Conservation (phyloP, 495 filamentous ascomycete species). For the Penicillium argentinense region DNA sequence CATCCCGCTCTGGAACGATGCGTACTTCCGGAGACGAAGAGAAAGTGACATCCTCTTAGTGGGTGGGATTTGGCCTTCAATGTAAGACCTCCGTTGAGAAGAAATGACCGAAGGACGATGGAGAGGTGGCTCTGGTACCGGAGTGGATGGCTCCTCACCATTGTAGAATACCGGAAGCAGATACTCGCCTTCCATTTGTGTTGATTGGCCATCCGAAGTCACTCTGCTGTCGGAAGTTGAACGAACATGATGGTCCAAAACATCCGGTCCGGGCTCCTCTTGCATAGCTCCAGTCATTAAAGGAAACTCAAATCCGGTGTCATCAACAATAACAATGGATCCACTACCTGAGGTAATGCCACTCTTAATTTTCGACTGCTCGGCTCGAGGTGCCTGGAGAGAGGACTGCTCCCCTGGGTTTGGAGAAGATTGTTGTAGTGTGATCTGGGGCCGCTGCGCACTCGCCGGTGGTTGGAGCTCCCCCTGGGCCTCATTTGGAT, state of each 20-base stretch:
- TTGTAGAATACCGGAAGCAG: conserved; percentile 38
- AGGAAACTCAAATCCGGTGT: conserved; percentile 40
- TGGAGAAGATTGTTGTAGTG: conserved; percentile 1
- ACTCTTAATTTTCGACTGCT: conserved; percentile 43
- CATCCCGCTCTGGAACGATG: conserved; percentile 73
- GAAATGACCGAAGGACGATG: conserved; percentile 18
- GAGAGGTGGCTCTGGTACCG: conserved; percentile 12
- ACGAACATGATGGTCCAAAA: conserved; percentile 11
- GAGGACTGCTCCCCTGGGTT: conserved; percentile 2
- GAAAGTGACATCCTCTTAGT: conserved; percentile 33
- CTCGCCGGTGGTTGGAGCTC: conserved; percentile 4
- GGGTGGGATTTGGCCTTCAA: conserved; percentile 26
- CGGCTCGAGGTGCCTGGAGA: conserved; percentile 5
- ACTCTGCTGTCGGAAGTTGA: conserved; percentile 4
- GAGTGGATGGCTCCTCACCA: conserved; percentile 15
- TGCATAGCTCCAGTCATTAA: conserved; percentile 37
- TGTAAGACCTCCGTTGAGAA: conserved; percentile 34
- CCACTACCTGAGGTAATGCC: conserved; percentile 75
- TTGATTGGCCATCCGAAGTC: conserved; percentile 22
- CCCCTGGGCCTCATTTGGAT: conserved; percentile 8
- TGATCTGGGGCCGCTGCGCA: conserved; percentile 7
- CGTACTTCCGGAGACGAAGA: conserved; percentile 57
- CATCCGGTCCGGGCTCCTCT: not conserved
- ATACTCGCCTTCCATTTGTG: conserved; percentile 27
- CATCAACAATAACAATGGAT: conserved; percentile 85